Base-by-base conservation (phyloP, 2,329 filamentous ascomycete genomes). In the Oidium heveae region DNA sequence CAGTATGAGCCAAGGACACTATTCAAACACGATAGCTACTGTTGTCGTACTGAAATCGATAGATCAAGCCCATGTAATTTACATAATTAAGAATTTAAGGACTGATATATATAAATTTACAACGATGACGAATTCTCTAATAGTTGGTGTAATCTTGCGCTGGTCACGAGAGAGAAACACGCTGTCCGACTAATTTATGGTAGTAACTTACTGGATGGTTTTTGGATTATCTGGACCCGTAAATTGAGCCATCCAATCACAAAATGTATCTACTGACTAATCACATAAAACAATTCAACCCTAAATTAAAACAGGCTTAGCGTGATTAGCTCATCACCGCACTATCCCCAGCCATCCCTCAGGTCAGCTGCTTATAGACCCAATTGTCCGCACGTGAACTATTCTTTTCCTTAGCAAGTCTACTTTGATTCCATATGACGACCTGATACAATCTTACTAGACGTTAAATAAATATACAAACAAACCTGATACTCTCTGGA, bases 341-440 rank as follows among this genome's bases (percentile, higher is more conserved):
- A n/a, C n/a, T n/a, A n/a, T n/a, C n/a, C 15, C 34, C 34, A 8
- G 34, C 8, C 34, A 36, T 8, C 34, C 34, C 15, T 36, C 36
- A 52, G 50, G 50, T 52, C 50, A 52, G 50, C 50, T 52, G 50
- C 39, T 41, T 39, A 52, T 12, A 52, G 10, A 13, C 24, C 34
- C 22, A 33, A 24, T 7, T 28, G 33, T 34, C 20, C 50, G 50
- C 50, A 52, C 50, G 50, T 52, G 50, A 37, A 52, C 16, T 39
- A 2, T 39, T n/a, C 16, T n/a, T 39, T 39, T 10, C 16, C 36
- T 39, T 2, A 39, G 36, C 12, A 39, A 39, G 9, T 4, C 36
- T 39, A 39, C 36, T 39, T 28, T 28, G 3, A 28, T 39, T 13
- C 36, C 16, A 13, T 13, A 4, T 13, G 2, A 39, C 36, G 16